phyloP scores from a whole-genome alignment of 306 rosid species.

The Cajanus cajan region DNA sequence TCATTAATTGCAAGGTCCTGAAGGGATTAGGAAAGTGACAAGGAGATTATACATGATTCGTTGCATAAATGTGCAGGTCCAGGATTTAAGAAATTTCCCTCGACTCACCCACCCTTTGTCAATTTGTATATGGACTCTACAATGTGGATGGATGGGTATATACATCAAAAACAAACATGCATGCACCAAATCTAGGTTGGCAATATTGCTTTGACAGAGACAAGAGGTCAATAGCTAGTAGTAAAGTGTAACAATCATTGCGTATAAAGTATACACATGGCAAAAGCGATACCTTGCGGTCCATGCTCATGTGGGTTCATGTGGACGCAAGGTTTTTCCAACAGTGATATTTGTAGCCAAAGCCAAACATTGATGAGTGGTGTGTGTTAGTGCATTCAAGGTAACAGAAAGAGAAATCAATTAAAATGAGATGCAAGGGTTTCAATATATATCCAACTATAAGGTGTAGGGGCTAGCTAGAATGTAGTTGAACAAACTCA shows the following conservation, averaged over 20 bases:
- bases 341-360: constrained; percentile 21
- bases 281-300: constrained; percentile 36
- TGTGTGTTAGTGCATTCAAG: constrained; percentile 11
- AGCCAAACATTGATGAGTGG: constrained; percentile 16
- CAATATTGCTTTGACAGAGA: constrained; percentile 29
- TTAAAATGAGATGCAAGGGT: background rate
- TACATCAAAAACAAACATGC: constrained; percentile 23
- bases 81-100: background rate
- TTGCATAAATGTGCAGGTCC: constrained; percentile 25
- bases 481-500: constrained; percentile 24
- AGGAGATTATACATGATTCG: background rate
- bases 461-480: constrained; percentile 23
- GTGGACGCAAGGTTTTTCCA: constrained; percentile 27
- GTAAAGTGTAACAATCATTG: constrained; percentile 32
- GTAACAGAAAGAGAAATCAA: background rate
- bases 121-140: constrained; percentile 19
- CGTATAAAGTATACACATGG: constrained; percentile 39
- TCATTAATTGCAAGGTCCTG: background rate
- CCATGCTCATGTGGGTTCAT: constrained; percentile 46
- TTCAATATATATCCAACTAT: background rate
- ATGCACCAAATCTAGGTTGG: constrained; percentile 38
- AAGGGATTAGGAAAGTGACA: constrained; percentile 20
- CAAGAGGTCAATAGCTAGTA: constrained; percentile 26
- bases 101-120: background rate
- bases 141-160: background rate